Base-by-base conservation (phyloP, 306 rosid genomes). In the Rosa lucieae region DNA sequence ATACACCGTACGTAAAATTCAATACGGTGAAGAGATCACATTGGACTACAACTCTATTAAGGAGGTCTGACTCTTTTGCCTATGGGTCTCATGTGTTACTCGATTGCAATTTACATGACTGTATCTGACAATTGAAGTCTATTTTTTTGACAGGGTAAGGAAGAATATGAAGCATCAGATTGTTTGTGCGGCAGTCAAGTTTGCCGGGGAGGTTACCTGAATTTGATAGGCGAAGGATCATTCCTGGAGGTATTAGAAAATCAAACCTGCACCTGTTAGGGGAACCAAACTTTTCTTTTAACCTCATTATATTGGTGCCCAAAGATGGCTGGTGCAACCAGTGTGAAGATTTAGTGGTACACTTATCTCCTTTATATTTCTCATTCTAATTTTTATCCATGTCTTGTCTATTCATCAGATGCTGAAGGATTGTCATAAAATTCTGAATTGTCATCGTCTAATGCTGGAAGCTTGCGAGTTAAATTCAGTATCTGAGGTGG, bases 121-220 rank as follows among this genome's bases (percentile, higher is more conserved):
- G 10, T 62, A 26, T 77, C 40, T 75, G 66, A 88, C 82, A 10
- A 72, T 67, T 79, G 74, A 10, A 79, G 47, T 80, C 70, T 70
- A 56, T 61, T 75, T 80, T 68, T 68, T 67, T 71, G 74, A 55
- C 86, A 96, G 99, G 91, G 99, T 83, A 96, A 96, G 90, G 99
- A 96, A 80, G 99, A 96, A 84, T 96, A 96, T 74, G 98, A 93
- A 87, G 99, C 97, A 18, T 96, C 99, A 0, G 98, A 93, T 70
- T 96, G 99, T 87, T 88, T 96, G 85, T 96, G 99, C 84, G 99
- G 99, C 59, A 96, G 99, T 81, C 99, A 91, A 93, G 97, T 93
- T 72, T 96, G 98, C 83, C 88, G 99, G 51, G 99, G 99, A 42
- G 93, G 99, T 87, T 96, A 96, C 86, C 82, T 96, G 82, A 96